Evolutionary conservation across 2,329 filamentous ascomycete genomes (phyloP), one percentile per base, ranked within the genome.

Genomic region (Penicillium hordei): DNA sequence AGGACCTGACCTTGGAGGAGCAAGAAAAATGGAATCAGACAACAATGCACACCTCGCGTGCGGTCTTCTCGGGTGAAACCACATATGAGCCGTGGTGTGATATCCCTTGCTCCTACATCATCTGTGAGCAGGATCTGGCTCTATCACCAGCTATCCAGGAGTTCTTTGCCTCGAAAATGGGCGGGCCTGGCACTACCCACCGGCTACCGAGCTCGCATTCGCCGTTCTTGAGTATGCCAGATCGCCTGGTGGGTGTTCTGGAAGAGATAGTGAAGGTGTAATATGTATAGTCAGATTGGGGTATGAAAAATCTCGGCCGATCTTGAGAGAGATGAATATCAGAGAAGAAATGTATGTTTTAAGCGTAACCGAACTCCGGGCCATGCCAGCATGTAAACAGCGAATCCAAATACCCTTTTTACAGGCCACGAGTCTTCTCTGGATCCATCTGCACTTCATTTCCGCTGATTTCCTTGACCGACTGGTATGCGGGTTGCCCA

Each of bases 401-500:
- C 54, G 59, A 59, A 63, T 54, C 49, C 51, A 53, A 57, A 59
- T 51, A 54, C 46, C 23, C 29, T 58, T 72, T 46, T 36, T 60
- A 78, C 61, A 79, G 62, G 10, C 78, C 77, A 29, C 78, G 71
- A n/a, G 77, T 79, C 73, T 79, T 78, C 69, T 78, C 75, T 21
- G 76, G 76, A 61, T 79, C 78, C 74, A 79, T 78, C 60, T 75
- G 67, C n/a, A 73, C 73, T 70, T 89, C 88, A 74, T 89, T 85
- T 44, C 88, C 88, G 67, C 83, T 85, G 48, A 86, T 87, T 74
- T 84, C 81, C 75, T 84, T 86, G 61, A 85, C 84, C n/a, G 79
- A 75, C 57, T 85, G 83, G 72, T 89, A 91, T 9, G 89, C 89
- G 45, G 86, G 82, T 70, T 86, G 86, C 33, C 91, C 91, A 17